phyloP scores from a whole-genome alignment of 352 stramenopile species.

The Globisporangium rhizosaccharum region DNA sequence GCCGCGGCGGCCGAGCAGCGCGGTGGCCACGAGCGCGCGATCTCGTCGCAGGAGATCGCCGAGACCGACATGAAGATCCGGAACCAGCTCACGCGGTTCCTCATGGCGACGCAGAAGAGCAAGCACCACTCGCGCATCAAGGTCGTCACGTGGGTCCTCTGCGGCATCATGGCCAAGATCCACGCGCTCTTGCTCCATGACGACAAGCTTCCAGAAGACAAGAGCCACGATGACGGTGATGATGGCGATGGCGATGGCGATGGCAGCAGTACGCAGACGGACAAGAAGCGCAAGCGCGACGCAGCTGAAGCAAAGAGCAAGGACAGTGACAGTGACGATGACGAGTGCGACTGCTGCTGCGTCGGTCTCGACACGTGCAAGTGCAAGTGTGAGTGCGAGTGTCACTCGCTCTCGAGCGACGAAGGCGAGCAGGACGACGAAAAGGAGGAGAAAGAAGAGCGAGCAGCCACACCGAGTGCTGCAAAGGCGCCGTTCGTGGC shows the following conservation, averaged over 20 bases:
- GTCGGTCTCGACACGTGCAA: constrained; percentile 50
- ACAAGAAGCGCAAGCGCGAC: constrained; percentile 13
- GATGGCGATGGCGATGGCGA: constrained; percentile 29
- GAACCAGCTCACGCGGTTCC: constrained; percentile 73
- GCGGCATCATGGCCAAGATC: constrained; percentile 81
- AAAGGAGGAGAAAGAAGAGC: constrained; percentile 6
- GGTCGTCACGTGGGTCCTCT: constrained; percentile 84
- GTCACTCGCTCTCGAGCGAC: constrained; percentile 62
- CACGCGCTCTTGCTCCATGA: constrained; percentile 65
- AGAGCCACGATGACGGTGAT: constrained; percentile 11
- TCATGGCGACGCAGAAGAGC: constrained; percentile 65
- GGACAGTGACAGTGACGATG: constrained; percentile 41
- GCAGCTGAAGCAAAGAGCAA: constrained; percentile 1
- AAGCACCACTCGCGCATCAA: constrained; percentile 78
- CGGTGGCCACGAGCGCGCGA: constrained; percentile 24
- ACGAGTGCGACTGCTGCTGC: constrained; percentile 76
- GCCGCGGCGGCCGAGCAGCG: constrained; percentile 21
- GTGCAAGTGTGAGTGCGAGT: constrained; percentile 60
- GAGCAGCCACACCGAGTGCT: background rate
- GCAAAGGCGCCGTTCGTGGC: constrained; percentile 8
- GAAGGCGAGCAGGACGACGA: constrained; percentile 18
- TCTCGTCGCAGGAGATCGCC: constrained; percentile 67
- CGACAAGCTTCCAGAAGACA: constrained; percentile 50
- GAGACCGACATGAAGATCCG: constrained; percentile 73
- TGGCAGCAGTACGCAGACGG: background rate